Base-by-base conservation (phyloP, 768 basidiomycete genomes). In the Lentinula lateritia region DNA sequence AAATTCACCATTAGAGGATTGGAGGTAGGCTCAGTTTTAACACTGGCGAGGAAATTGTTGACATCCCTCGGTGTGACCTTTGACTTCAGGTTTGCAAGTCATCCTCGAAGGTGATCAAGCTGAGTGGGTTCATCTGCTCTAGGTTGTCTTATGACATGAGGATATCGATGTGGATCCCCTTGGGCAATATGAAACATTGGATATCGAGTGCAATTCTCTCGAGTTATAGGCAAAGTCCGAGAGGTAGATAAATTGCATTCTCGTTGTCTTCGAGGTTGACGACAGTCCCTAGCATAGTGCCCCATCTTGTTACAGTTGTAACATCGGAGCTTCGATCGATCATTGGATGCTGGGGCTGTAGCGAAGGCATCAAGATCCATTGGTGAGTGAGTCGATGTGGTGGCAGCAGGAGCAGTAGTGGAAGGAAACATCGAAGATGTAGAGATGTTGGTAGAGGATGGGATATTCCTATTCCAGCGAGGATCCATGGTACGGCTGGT, bases 221-320 rank as follows among this genome's bases (percentile, higher is more conserved):
- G 12, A 6, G 28, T 36, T 35, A 28, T 3, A 16, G 2, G n/a
- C 34, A 5, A 39, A 18, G 16, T n/a, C 12, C 10, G 7, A 28
- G 28, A 28, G 28, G 28, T 28, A 28, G 28, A 28, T 28, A 28
- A 2, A 28, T 28, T 28, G 28, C 28, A 3, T 28, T 28, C 28
- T 28, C 28, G 3, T 28, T 28, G 28, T n/a, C 41, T 23, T 5
- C 52, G 39, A 15, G 54, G 64, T 6, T 35, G 32, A 8, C 48
- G 46, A 41, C 64, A 63, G 38, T 65, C 50, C 50, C 50, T 52
- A 20, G 62, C 23, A 46, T 55, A 63, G 55, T 65, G 64, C 8
- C 64, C 64, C 6, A 48, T 6, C 28, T 52, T 46, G 54, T 63
- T 61, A 42, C 64, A 65, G 32, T 65, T 63, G 39, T 46, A 65